A percentile compares a stretch with the other conserved stretches of the same genome.
phyloP scores from a whole-genome alignment of 257 asterid species.

The Fraxinus cuspidata region DNA sequence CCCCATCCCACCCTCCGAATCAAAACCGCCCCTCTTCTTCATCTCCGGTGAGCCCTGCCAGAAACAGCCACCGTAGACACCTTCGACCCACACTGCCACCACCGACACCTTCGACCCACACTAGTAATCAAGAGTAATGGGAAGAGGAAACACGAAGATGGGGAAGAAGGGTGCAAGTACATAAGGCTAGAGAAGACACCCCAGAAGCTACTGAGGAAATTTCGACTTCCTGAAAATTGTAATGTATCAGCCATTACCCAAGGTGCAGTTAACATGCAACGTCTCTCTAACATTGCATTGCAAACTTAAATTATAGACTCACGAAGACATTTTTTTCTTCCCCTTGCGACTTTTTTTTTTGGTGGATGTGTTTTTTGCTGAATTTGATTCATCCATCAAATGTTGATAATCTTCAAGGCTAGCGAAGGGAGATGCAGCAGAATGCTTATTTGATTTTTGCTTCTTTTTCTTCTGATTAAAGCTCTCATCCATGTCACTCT shows the following conservation, averaged over 20 bases:
- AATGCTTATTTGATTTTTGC: constrained; percentile 34
- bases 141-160: constrained; percentile 82
- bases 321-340: constrained; percentile 29
- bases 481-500: constrained; percentile 30
- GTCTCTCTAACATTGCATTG: no score
- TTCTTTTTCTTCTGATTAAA: constrained; percentile 36
- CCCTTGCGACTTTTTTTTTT: constrained; percentile 27
- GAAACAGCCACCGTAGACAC: no score
- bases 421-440: constrained; percentile 64
- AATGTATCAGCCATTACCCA: constrained; percentile 46
- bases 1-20: no score
- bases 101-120: no score
- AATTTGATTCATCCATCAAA: constrained; percentile 38
- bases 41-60: no score
- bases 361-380: constrained; percentile 12
- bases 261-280: no score
- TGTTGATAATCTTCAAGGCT: constrained; percentile 72
- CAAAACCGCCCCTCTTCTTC: no score
- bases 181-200: constrained; percentile 56
- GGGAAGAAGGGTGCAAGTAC: constrained; percentile 78
- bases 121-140: constrained; percentile 70
- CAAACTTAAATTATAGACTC: neutral
- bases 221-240: constrained; percentile 60
- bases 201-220: constrained; percentile 62
- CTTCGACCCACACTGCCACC: no score